Evolutionary conservation across 176 grass and related monocot genomes (phyloP), one percentile per base, ranked within the genome.

Genomic region (Olyra latifolia): DNA sequence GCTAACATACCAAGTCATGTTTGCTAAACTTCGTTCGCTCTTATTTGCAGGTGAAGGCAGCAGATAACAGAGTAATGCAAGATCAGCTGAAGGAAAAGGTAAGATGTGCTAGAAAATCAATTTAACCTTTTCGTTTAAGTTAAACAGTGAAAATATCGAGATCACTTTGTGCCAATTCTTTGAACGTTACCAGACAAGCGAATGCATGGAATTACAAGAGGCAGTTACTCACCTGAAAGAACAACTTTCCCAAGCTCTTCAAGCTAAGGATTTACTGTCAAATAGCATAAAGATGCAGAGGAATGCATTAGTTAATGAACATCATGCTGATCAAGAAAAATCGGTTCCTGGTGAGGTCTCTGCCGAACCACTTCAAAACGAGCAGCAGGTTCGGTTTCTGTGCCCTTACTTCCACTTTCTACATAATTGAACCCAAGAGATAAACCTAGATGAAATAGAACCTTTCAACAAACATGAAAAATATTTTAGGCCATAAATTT

Each of bases 51-150:
- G 97, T 99, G 40, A 99, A 93, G 77, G 87, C 63, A 55, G 97
- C 97, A 68, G 97, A 99, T 90, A 99, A 99, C 87, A 91, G 91
- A 90, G 82, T 99, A 73, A 99, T 96, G 76, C 97, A 95, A 82
- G 97, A 99, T 14, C 93, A 99, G 73, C 91, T 99, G 62, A 88
- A 91, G 59, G 88, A 96, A 63, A 99, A 91, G 91, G 97, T 96
- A 56, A 77, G 75, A 71, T 84, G 40, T 50, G 23, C 27, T 72
- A 40, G 50, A 65, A 54, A 60, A 71, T 79, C 22, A 54, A 22
- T 24, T 22, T 73, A 30, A 72, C 29, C 23, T 71, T 30, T 28
- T 76, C 25, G 64, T 39, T 19, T 23, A 81, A 81, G 28, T 11
- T 82, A 44, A 88, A 50, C 62, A 22, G 63, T 75, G 72, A 56